Conservation (phyloP, 306 rosid genomes). For the Notholithocarpus densiflorus region DNA sequence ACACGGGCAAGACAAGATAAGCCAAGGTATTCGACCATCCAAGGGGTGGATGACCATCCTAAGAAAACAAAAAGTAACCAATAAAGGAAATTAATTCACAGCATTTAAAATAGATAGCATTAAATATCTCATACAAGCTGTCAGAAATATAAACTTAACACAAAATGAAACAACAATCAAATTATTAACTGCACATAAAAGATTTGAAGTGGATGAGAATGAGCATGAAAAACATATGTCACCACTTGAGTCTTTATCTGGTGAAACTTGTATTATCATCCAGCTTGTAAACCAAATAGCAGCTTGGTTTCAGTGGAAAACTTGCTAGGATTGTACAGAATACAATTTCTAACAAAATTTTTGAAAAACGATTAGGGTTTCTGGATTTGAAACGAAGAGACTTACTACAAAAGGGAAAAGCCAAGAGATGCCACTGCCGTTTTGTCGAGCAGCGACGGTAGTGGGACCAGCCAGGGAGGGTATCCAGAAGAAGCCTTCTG, state of each 20-base stretch:
- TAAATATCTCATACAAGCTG: not conserved
- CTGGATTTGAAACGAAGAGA: conserved; percentile 27
- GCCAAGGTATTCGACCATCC: conserved; percentile 98
- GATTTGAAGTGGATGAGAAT: not conserved
- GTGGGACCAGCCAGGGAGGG: conserved; percentile 99
- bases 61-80: conserved; percentile 30
- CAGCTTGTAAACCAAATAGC: not conserved
- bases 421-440: conserved; percentile 91
- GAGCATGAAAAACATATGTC: not conserved
- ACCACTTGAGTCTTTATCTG: not conserved
- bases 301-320: not conserved
- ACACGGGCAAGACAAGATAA: conserved; percentile 89
- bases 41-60: conserved; percentile 99
- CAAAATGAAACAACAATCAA: conserved; percentile 8
- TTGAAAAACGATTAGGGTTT: not conserved
- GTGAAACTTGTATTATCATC: not conserved
- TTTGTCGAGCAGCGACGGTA: conserved; percentile 78
- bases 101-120: not conserved
- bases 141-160: conserved; percentile 5
- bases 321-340: not conserved
- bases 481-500: conserved; percentile 99
- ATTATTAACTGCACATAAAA: not conserved
- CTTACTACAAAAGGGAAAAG: conserved; percentile 90
- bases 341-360: not conserved
- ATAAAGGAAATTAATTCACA: conserved; percentile 13